Evolutionary conservation across 129 eudicot genomes (phyloP).

Genomic region (Gnaphalium uliginosum): DNA sequence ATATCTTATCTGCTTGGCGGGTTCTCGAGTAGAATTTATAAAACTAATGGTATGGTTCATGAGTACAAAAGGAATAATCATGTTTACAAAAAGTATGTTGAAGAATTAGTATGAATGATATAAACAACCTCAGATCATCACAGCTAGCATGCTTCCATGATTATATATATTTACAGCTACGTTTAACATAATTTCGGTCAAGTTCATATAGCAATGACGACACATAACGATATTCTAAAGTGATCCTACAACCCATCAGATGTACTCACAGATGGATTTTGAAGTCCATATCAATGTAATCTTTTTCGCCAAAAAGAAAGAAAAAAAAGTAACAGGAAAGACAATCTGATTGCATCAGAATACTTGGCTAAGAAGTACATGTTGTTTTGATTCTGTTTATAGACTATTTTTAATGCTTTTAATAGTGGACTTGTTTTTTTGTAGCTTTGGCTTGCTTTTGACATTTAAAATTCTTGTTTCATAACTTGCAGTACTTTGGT

Average conservation of each 20-base stretch:
- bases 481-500: no score
- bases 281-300: no score
- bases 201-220: not conserved
- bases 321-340: no score
- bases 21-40: not conserved
- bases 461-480: no score
- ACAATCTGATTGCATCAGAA: no score
- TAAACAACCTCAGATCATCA: not conserved
- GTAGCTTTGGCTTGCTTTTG: no score
- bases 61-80: not conserved
- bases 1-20: not conserved
- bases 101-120: not conserved
- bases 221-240: not conserved
- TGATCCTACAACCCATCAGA: not conserved
- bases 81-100: not conserved
- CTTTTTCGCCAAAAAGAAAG: no score
- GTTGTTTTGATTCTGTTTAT: no score
- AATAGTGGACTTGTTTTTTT: no score
- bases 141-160: conserved; percentile 5
- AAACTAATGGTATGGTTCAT: not conserved
- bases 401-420: no score
- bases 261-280: no score
- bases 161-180: not conserved
- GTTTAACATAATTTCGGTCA: not conserved
- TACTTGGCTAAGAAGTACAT: no score